A percentile compares a stretch with the other conserved stretches of the same genome.
Evolutionary conservation across 1,139 yeast species (phyloP).

Genomic region (Debaryomyces fabryi): DNA sequence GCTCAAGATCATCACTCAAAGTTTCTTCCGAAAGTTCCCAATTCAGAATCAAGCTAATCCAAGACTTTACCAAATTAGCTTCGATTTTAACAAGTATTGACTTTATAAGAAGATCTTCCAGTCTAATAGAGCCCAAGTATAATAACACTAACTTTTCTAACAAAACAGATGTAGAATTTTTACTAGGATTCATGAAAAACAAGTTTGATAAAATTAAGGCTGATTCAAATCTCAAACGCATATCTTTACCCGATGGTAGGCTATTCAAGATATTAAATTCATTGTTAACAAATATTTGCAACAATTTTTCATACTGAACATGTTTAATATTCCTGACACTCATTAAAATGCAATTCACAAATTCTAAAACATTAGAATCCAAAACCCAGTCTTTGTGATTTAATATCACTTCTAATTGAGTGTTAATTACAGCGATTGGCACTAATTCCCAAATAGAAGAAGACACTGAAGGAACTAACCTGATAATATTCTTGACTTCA

Average conservation of each 20-base stretch:
- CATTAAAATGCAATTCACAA: slow-evolving; percentile 39
- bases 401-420: slow-evolving; percentile 70
- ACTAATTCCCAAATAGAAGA: slow-evolving; percentile 45
- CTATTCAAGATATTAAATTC: slow-evolving; percentile 33
- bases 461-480: slow-evolving; percentile 11
- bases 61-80: slow-evolving; percentile 45
- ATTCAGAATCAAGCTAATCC: slow-evolving; percentile 60
- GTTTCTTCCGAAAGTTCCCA: slow-evolving; percentile 66
- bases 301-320: slow-evolving; percentile 52
- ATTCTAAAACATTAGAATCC: slow-evolving; percentile 39
- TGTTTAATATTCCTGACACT: slow-evolving; percentile 32
- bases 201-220: slow-evolving; percentile 47
- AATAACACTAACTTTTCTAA: slow-evolving; percentile 52
- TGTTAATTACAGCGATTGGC: slow-evolving; percentile 53
- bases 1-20: slow-evolving; percentile 42
- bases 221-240: slow-evolving; percentile 40
- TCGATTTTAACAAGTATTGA: slow-evolving; percentile 61
- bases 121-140: slow-evolving; percentile 63
- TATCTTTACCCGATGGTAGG: slow-evolving; percentile 23
- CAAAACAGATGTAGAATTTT: slow-evolving; percentile 48
- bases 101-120: slow-evolving; percentile 66
- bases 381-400: slow-evolving; percentile 49
- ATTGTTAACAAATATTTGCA: slow-evolving; percentile 68
- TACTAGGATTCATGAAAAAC: slow-evolving; percentile 48
- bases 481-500: slow-evolving; percentile 20